Percentiles rank a stretch among this genome's conserved stretches.
Conservation (phyloP, 2,329 filamentous ascomycete species). For the Diaporthe caulivora region DNA sequence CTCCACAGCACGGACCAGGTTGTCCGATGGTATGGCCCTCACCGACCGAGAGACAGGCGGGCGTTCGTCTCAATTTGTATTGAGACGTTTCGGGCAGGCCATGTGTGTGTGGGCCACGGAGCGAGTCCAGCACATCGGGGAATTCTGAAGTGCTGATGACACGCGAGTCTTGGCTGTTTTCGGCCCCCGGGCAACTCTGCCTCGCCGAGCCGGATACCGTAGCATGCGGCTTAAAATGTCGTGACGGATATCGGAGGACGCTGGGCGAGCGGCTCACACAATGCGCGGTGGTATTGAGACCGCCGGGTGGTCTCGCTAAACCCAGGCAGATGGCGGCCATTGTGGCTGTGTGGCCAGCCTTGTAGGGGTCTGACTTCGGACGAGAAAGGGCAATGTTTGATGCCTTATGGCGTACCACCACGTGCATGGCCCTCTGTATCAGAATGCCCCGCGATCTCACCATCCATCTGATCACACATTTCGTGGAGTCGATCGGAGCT, state of each 20-base stretch:
- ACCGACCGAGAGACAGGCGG: not conserved
- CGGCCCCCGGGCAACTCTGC: not conserved
- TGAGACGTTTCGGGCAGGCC: slow-evolving; percentile 22
- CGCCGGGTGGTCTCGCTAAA: slow-evolving; percentile 11
- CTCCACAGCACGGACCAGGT: not conserved
- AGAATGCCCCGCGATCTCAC: slow-evolving; percentile 1
- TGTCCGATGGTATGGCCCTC: not conserved
- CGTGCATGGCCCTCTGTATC: slow-evolving; percentile 17
- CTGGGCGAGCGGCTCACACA: not conserved
- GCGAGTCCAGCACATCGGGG: slow-evolving; percentile 4
- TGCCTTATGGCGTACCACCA: slow-evolving; percentile 11
- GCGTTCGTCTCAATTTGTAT: slow-evolving; percentile 24
- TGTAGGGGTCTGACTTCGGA: slow-evolving; percentile 7
- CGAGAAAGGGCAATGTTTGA: slow-evolving; percentile 12
- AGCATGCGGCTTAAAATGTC: not conserved
- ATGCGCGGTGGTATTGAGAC: not conserved
- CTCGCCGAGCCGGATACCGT: slow-evolving; percentile 1
- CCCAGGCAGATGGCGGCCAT: not conserved
- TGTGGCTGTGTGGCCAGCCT: slow-evolving; percentile 2
- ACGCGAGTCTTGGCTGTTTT: not conserved
- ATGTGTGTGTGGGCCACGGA: slow-evolving; percentile 16
- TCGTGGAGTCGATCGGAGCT: slow-evolving; percentile 19
- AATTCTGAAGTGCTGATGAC: slow-evolving; percentile 23
- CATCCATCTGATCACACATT: slow-evolving; percentile 2
- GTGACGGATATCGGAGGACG: not conserved